Evolutionary conservation across 495 filamentous ascomycete species (phyloP).

Genomic region (Tetracladium setigerum): DNA sequence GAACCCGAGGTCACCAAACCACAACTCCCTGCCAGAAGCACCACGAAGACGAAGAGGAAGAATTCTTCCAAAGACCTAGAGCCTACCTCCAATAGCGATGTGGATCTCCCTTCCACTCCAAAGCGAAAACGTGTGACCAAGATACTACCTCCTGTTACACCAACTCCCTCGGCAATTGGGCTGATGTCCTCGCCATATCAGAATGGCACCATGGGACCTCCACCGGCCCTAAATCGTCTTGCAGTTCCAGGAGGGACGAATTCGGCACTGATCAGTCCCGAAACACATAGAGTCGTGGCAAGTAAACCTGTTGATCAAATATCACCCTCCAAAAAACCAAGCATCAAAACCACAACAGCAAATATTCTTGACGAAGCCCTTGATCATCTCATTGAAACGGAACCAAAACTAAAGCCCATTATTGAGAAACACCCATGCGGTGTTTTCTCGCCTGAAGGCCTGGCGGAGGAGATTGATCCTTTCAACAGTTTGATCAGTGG

Average conservation of each 20-base stretch:
- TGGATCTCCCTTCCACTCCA: constrained; percentile 14
- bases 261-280: constrained; percentile 70
- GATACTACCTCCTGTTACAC: constrained; percentile 7
- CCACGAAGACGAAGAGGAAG: constrained; percentile 31
- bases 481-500: constrained; percentile 75
- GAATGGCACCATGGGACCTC: constrained; percentile 16
- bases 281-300: constrained; percentile 61
- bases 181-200: constrained; percentile 13
- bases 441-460: constrained; percentile 72
- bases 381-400: constrained; percentile 68
- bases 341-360: constrained; percentile 54
- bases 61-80: constrained; percentile 10
- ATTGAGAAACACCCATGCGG: constrained; percentile 69
- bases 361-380: constrained; percentile 71
- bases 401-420: constrained; percentile 63
- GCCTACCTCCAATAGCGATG: not conserved
- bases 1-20: constrained; percentile 10
- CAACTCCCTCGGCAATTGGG: constrained; percentile 15
- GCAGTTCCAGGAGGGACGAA: constrained; percentile 50
- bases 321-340: constrained; percentile 52
- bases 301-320: constrained; percentile 41
- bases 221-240: constrained; percentile 34
- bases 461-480: constrained; percentile 79
- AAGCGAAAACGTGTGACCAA: constrained; percentile 16
- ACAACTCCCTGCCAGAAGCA: not conserved